Evolutionary conservation across 2,329 filamentous ascomycete genomes (phyloP).

Genomic region (Microdochium bolleyi): DNA sequence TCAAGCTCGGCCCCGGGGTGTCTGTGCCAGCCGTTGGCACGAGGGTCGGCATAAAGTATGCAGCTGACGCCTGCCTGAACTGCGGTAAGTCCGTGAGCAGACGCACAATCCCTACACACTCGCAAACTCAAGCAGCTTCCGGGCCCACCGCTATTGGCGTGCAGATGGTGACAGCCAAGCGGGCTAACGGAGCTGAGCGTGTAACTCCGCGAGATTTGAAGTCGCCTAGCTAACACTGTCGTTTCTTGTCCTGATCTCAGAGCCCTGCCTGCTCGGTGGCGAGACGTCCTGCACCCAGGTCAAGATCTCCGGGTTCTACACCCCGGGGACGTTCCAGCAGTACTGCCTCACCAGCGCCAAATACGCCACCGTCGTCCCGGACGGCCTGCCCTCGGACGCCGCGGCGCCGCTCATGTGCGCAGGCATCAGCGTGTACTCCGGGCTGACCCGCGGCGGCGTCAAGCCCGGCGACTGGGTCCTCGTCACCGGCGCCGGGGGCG

Average conservation of each 20-base stretch:
- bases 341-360: constrained; percentile 10
- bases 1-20: constrained; percentile 8
- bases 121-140: too few relatives aligned
- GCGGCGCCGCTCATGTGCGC: constrained; percentile 59
- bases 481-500: constrained; percentile 21
- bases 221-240: too few relatives aligned
- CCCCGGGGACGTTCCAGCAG: constrained; percentile 15
- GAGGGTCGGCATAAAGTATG: constrained; percentile 12
- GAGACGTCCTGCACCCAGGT: constrained; percentile 11
- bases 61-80: constrained; percentile 11
- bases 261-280: constrained; percentile 10
- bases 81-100: constrained; percentile 6
- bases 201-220: neutral
- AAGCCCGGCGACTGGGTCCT: constrained; percentile 15
- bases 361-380: constrained; percentile 37
- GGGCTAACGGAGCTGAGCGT: neutral
- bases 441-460: constrained; percentile 26
- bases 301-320: constrained; percentile 16
- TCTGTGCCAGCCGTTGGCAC: constrained; percentile 7
- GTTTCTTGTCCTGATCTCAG: too few relatives aligned
- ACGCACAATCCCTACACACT: too few relatives aligned
- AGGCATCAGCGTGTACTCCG: constrained; percentile 55
- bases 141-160: too few relatives aligned
- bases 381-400: constrained; percentile 15
- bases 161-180: too few relatives aligned